Evolutionary conservation across 2,329 filamentous ascomycete genomes (phyloP).

Genomic region (Dactylellina cionopaga): DNA sequence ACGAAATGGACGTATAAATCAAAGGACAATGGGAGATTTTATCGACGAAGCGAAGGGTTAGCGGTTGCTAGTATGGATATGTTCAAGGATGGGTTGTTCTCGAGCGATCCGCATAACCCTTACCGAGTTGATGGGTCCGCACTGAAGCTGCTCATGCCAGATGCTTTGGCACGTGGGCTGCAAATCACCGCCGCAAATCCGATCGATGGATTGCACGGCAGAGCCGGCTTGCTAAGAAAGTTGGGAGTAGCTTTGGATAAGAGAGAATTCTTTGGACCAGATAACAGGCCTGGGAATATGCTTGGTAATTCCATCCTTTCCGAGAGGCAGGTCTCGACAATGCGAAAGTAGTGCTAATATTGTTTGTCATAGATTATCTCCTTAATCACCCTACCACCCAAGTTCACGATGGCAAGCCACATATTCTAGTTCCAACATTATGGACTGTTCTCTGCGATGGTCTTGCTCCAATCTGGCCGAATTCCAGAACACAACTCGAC

Average conservation of each 20-base stretch:
- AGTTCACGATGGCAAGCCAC: constrained; percentile 80
- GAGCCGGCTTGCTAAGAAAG: constrained; percentile 79
- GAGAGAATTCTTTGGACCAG: constrained; percentile 81
- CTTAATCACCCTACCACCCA: constrained; percentile 89
- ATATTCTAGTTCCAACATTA: constrained; percentile 84
- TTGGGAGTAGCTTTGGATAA: constrained; percentile 80
- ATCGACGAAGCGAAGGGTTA: constrained; percentile 86
- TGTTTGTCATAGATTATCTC: constrained; percentile 75
- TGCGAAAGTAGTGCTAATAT: constrained; percentile 39
- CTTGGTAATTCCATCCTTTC: constrained; percentile 69
- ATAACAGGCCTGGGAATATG: constrained; percentile 91
- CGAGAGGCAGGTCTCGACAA: neutral
- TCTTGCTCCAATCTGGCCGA: constrained; percentile 86
- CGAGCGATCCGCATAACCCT: constrained; percentile 80
- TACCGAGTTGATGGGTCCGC: constrained; percentile 89
- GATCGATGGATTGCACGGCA: constrained; percentile 84
- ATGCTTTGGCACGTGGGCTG: constrained; percentile 79
- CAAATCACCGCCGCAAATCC: constrained; percentile 84
- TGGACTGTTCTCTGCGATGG: constrained; percentile 93
- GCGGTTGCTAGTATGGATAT: constrained; percentile 73
- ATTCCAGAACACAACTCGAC: constrained; percentile 84
- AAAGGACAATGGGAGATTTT: constrained; percentile 83
- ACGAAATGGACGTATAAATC: constrained; percentile 93
- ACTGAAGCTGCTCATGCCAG: constrained; percentile 76
- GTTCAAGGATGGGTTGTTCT: constrained; percentile 76